These are phyloP conservation scores for Xylaria cubensis DNA, from an alignment of 495 filamentous ascomycete genomes.

Conservation along the genomic window DNA sequence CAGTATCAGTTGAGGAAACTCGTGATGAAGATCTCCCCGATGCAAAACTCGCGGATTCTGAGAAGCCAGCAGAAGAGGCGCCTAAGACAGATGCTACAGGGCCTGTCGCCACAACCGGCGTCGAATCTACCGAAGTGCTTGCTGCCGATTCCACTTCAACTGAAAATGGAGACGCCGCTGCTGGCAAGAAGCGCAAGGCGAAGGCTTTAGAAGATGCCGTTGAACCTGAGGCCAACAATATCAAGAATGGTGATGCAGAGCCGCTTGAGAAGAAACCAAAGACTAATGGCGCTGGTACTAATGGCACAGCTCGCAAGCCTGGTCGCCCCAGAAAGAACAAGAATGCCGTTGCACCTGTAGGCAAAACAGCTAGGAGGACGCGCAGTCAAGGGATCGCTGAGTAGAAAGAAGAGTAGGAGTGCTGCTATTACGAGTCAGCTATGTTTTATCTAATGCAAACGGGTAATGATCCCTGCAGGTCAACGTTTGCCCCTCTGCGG, in stretches of 20 bases:
- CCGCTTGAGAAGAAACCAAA: slow-evolving; percentile 46
- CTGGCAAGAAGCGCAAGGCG: slow-evolving; percentile 42
- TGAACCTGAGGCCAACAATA: slow-evolving; percentile 29
- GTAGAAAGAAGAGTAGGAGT: background rate
- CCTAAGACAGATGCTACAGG: slow-evolving; percentile 23
- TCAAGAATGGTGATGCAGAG: slow-evolving; percentile 27
- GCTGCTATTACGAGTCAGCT: background rate
- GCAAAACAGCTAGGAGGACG: slow-evolving; percentile 50
- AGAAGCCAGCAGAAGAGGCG: slow-evolving; percentile 9
- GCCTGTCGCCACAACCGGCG: slow-evolving; percentile 31
- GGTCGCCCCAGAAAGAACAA: slow-evolving; percentile 50
- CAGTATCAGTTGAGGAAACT: slow-evolving; percentile 36
- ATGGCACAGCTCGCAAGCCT: slow-evolving; percentile 39
- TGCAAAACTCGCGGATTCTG: slow-evolving; percentile 21
- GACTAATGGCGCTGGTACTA: slow-evolving; percentile 37
- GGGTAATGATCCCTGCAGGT: background rate
- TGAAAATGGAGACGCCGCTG: slow-evolving; percentile 21
- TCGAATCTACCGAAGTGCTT: slow-evolving; percentile 26
- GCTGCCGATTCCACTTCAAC: slow-evolving; percentile 25
- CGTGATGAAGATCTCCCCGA: slow-evolving; percentile 32
- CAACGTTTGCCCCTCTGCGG: background rate
- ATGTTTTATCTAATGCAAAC: background rate
- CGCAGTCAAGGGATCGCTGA: slow-evolving; percentile 53
- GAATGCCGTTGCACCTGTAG: slow-evolving; percentile 37
- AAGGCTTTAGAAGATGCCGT: slow-evolving; percentile 21